A percentile compares a stretch with the other conserved stretches of the same genome.
Evolutionary conservation across 495 filamentous ascomycete genomes (phyloP).

Genomic region (Neurospora tetraspora): DNA sequence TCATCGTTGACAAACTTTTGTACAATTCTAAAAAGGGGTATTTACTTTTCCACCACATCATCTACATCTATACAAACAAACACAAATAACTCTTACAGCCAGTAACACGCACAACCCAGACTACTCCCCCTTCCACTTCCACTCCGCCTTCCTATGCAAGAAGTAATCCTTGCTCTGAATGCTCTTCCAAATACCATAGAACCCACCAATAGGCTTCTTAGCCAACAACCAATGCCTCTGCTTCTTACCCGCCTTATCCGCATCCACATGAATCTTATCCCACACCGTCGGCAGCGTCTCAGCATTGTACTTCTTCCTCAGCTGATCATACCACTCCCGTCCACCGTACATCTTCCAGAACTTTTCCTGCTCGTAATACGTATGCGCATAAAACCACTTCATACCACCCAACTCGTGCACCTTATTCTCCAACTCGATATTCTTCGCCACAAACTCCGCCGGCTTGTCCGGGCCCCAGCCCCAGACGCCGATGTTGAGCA

Average conservation of each 20-base stretch:
- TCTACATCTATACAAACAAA: background rate
- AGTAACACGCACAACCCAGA: background rate
- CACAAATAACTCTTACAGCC: too few relatives aligned
- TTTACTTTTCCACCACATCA: background rate
- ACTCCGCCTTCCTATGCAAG: constrained; percentile 39
- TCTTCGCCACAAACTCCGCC: constrained; percentile 40
- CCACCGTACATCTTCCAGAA: constrained; percentile 48
- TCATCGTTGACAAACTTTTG: background rate
- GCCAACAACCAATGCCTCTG: constrained; percentile 28
- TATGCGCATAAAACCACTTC: constrained; percentile 54
- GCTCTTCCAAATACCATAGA: constrained; percentile 46
- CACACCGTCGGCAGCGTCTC: constrained; percentile 43
- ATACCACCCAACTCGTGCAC: constrained; percentile 55
- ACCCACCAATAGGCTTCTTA: constrained; percentile 40
- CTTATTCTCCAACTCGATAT: constrained; percentile 54
- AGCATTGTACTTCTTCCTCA: constrained; percentile 43
- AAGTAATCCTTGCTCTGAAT: constrained; percentile 47
- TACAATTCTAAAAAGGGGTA: background rate
- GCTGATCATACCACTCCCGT: constrained; percentile 37
- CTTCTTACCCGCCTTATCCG: constrained; percentile 15
- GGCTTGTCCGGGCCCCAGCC: constrained; percentile 36
- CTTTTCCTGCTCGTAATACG: constrained; percentile 45
- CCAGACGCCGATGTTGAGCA: constrained; percentile 49
- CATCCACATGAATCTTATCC: constrained; percentile 44
- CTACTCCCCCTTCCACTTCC: constrained; percentile 35